Percentiles rank a stretch among this genome's conserved stretches.
Evolutionary conservation across 2,329 filamentous ascomycete species (phyloP).

Genomic region (Ascochyta rabiei): DNA sequence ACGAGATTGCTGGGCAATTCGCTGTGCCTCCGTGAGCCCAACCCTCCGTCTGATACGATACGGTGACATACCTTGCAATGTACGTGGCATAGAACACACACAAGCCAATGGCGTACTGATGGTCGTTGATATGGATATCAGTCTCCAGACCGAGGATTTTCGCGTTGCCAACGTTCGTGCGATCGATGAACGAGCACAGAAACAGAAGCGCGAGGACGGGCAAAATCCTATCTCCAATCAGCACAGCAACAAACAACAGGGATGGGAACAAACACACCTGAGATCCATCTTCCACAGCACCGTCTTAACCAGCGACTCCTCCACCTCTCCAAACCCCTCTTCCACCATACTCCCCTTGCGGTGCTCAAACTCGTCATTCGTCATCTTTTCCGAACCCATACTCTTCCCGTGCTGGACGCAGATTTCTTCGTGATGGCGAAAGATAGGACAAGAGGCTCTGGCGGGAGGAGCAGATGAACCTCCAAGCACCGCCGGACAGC

Average conservation of each 20-base stretch:
- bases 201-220: conserved; percentile 69
- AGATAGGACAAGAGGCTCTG: no score
- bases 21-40: conserved; percentile 42
- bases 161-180: conserved; percentile 76
- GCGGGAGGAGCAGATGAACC: neutral
- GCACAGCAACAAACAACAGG: neutral
- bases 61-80: conserved; percentile 57
- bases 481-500: neutral
- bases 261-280: conserved; percentile 42
- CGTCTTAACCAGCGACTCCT: conserved; percentile 27
- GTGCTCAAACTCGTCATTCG: conserved; percentile 34
- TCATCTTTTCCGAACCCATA: conserved; percentile 26
- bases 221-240: conserved; percentile 56
- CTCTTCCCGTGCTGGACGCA: conserved; percentile 2
- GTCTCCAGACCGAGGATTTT: conserved; percentile 67
- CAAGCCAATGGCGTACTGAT: conserved; percentile 69
- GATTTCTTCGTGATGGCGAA: neutral
- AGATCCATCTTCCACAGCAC: conserved; percentile 62
- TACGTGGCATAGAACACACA: conserved; percentile 71
- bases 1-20: conserved; percentile 70
- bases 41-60: neutral
- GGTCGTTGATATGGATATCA: conserved; percentile 61
- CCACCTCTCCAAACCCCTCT: conserved; percentile 18
- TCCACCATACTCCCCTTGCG: conserved; percentile 23
- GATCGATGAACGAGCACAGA: conserved; percentile 69